phyloP scores from a whole-genome alignment of 2,329 filamentous ascomycete species.

The Chaetoscypha palmicola region DNA sequence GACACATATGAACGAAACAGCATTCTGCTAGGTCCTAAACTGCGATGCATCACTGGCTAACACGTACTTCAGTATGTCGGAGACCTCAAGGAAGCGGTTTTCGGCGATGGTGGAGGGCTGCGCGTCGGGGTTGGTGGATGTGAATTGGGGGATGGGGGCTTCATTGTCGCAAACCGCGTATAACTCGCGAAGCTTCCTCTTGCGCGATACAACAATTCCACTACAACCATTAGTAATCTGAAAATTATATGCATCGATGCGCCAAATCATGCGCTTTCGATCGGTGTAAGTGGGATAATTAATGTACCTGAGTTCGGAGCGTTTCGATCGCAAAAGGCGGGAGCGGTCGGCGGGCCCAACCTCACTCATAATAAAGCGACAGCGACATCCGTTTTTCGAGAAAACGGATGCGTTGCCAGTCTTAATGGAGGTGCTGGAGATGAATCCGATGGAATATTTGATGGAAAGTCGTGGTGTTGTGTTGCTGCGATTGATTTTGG shows the following conservation, averaged over 20 bases:
- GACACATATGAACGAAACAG: slow-evolving; percentile 12
- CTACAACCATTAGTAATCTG: slow-evolving; percentile 37
- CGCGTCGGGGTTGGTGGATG: slow-evolving; percentile 51
- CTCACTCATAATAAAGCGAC: slow-evolving; percentile 63
- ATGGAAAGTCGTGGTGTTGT: slow-evolving; percentile 25
- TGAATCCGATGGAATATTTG: slow-evolving; percentile 19
- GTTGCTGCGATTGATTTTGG: slow-evolving; percentile 21
- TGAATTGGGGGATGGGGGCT: slow-evolving; percentile 50
- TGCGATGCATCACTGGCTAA: slow-evolving; percentile 16
- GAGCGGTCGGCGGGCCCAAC: slow-evolving; percentile 59
- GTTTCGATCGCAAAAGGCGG: slow-evolving; percentile 59
- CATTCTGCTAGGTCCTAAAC: slow-evolving; percentile 16
- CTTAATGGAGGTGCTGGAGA: slow-evolving; percentile 33
- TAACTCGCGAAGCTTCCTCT: slow-evolving; percentile 84
- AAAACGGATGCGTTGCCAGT: slow-evolving; percentile 48
- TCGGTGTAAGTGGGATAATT: slow-evolving; percentile 11
- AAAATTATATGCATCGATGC: slow-evolving; percentile 22
- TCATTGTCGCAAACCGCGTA: slow-evolving; percentile 70
- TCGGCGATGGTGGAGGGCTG: slow-evolving; percentile 45
- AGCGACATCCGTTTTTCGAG: slow-evolving; percentile 62
- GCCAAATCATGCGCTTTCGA: slow-evolving; percentile 21
- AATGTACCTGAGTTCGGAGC: slow-evolving; percentile 54
- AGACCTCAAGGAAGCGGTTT: slow-evolving; percentile 48
- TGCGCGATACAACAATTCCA: slow-evolving; percentile 73
- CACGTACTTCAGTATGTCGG: slow-evolving; percentile 55